These are phyloP conservation scores for Chlorociboria aeruginascens DNA, from an alignment of 495 filamentous ascomycete species.

Conservation along the genomic window DNA sequence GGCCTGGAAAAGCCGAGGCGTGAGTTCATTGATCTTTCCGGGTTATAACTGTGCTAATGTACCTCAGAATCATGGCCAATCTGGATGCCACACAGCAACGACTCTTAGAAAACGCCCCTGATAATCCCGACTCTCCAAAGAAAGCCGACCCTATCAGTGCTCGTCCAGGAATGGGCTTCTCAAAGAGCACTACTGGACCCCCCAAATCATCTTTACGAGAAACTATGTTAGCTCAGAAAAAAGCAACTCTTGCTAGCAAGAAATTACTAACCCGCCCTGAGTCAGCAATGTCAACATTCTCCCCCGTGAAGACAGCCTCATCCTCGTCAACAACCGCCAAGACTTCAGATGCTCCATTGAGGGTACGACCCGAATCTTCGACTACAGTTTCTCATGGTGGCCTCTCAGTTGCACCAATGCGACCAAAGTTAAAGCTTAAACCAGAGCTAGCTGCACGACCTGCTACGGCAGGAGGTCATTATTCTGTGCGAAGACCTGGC, in stretches of 20 bases:
- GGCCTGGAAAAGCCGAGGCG: slow-evolving; percentile 66
- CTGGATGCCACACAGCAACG: slow-evolving; percentile 65
- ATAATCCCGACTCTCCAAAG: slow-evolving; percentile 61
- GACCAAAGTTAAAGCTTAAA: slow-evolving; percentile 29
- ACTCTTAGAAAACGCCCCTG: slow-evolving; percentile 63
- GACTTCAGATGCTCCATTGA: slow-evolving; percentile 6
- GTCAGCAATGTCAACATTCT: slow-evolving; percentile 59
- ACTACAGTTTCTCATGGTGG: slow-evolving; percentile 29
- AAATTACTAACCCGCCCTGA: slow-evolving; percentile 55
- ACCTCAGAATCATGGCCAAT: slow-evolving; percentile 51
- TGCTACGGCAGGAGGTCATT: slow-evolving; percentile 40
- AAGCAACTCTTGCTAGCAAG: slow-evolving; percentile 45
- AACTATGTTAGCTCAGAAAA: slow-evolving; percentile 75
- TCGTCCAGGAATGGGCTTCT: slow-evolving; percentile 40
- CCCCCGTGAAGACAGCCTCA: slow-evolving; percentile 41
- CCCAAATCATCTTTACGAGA: slow-evolving; percentile 53
- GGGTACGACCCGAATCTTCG: slow-evolving; percentile 27
- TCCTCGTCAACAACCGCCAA: slow-evolving; percentile 26
- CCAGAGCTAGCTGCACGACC: slow-evolving; percentile 38
- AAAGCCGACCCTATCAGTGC: slow-evolving; percentile 34
- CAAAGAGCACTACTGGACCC: slow-evolving; percentile 43
- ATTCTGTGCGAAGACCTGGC: slow-evolving; percentile 38
- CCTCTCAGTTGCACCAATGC: slow-evolving; percentile 43
- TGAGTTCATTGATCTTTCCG: slow-evolving; percentile 27
- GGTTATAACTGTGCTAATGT: slow-evolving; percentile 19